Evolutionary conservation across 2,329 filamentous ascomycete species (phyloP).

Genomic region (Bipolaris cookei): DNA sequence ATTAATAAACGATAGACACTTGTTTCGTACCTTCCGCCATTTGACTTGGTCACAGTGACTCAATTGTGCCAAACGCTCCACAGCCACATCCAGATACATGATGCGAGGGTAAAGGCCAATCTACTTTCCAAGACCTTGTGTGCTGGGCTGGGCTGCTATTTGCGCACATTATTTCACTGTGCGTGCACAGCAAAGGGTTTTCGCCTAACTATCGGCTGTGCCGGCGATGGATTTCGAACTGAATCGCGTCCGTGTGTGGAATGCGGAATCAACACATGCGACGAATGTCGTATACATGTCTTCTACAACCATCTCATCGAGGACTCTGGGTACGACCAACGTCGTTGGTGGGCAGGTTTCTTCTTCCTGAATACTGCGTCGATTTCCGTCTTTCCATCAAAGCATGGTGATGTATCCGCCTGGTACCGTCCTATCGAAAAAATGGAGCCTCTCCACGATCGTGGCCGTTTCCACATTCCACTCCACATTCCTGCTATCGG

Average conservation of each 20-base stretch:
- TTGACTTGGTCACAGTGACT: constrained; percentile 9
- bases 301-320: constrained; percentile 32
- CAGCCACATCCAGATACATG: constrained; percentile 11
- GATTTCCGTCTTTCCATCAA: constrained; percentile 26
- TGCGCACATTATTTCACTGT: constrained; percentile 4
- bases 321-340: constrained; percentile 25
- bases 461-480: constrained; percentile 31
- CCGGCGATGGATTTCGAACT: constrained; percentile 6
- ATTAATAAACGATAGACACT: constrained; percentile 3
- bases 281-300: constrained; percentile 39
- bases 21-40: constrained; percentile 10
- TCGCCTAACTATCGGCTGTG: background rate
- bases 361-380: constrained; percentile 19
- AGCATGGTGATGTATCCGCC: constrained; percentile 8
- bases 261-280: constrained; percentile 34
- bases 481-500: constrained; percentile 16
- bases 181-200: constrained; percentile 10
- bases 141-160: constrained; percentile 6
- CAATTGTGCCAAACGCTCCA: constrained; percentile 11
- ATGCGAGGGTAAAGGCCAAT: constrained; percentile 13
- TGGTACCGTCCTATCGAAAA: constrained; percentile 13
- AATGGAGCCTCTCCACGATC: constrained; percentile 26
- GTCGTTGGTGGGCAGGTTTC: constrained; percentile 32
- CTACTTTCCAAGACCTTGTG: constrained; percentile 19
- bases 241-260: constrained; percentile 25